Percentiles rank a stretch among this genome's conserved stretches.
phyloP scores from a whole-genome alignment of 2,329 filamentous ascomycete species.

The Eurotiales sp. region DNA sequence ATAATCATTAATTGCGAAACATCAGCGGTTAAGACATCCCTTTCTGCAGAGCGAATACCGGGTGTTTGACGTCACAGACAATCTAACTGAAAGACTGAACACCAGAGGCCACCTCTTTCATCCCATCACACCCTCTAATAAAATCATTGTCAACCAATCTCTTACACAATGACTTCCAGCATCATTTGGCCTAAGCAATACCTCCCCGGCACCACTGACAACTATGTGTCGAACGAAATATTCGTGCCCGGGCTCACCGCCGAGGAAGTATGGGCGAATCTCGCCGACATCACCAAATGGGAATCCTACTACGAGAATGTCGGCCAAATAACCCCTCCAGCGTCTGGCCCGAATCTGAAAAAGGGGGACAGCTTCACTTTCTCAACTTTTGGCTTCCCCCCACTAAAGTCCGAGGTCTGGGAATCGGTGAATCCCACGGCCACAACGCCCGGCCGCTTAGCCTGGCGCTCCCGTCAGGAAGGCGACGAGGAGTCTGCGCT shows the following conservation, averaged over 20 bases:
- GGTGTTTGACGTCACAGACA: no score
- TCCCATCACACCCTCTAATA: no score
- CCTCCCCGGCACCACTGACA: slow-evolving; percentile 2
- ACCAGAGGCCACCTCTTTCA: no score
- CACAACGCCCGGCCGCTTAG: neutral
- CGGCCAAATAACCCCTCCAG: neutral
- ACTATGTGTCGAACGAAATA: slow-evolving; percentile 5
- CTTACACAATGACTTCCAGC: neutral
- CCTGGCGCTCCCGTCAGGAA: neutral
- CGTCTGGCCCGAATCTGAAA: neutral
- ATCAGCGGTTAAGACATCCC: no score
- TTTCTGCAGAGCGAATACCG: no score
- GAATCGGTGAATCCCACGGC: neutral
- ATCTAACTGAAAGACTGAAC: no score
- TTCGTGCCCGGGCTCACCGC: neutral
- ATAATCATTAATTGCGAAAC: no score
- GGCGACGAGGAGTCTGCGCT: neutral
- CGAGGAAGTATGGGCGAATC: neutral
- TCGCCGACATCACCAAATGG: slow-evolving; percentile 2
- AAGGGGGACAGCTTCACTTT: neutral
- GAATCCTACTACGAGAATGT: neutral
- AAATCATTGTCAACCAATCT: neutral
- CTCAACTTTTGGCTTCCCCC: neutral
- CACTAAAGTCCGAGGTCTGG: neutral
- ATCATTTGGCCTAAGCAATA: slow-evolving; percentile 4